Base-by-base conservation (phyloP, 805 yeast species). In the Candida ovalis region DNA sequence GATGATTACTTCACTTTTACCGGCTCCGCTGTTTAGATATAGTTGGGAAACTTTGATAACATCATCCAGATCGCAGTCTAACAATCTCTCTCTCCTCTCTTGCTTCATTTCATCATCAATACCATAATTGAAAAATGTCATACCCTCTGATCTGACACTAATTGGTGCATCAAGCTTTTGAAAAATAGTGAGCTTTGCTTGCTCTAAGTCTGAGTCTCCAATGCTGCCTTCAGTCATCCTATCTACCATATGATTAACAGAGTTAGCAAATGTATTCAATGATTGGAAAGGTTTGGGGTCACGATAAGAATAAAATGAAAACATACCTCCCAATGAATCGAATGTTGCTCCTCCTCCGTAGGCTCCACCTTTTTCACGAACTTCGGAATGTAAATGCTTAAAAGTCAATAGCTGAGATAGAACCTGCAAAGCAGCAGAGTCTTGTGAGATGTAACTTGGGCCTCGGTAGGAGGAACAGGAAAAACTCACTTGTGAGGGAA, bases 291-390 rank as follows among this genome's bases (percentile, higher is more conserved):
- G 88, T 54, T 88, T 84, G 17, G 99, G 99, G 65, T 94, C 99
- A 57, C 99, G 78, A 71, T 92, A 94, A 0, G 98, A 90, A 68
- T 86, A 94, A 69, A 76, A 89, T 30, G 86, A 78, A 59, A 92
- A 80, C 2, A 83, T 58, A 0, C 97, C 98, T 44, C 86, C 88
- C 21, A 88, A 63, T 0, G 92, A 89, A 62, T 84, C 87, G 64
- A 84, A 94, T 7, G 78, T 70, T 4, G 96, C 86, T 3, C 99
- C 99, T 5, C 96, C 98, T 7, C 99, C 99, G 62, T 94, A 94
- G 0, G 99, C 99, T 50, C 99, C 99, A 48, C 96, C 96, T 60
- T 92, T 82, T 62, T 94, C 99, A 55, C 99, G 79, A 35, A 94
- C 82, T 54, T 90, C 96, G 12, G 88, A 79, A 66, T 94, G 99